Evolutionary conservation across 257 asterid species (phyloP).

Genomic region (Solanum virginianum): DNA sequence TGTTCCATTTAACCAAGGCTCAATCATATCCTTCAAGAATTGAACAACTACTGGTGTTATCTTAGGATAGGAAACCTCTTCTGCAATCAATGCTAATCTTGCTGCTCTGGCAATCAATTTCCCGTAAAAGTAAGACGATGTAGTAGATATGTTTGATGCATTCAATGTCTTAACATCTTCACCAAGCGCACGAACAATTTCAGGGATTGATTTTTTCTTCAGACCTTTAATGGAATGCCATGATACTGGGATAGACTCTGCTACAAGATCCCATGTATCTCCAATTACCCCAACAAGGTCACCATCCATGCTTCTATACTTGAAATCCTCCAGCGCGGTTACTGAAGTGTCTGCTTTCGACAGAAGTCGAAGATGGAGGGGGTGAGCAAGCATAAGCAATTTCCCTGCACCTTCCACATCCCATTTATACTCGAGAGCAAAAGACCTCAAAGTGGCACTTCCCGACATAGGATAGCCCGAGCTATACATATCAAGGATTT

Average conservation of each 20-base stretch:
- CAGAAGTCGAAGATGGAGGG: constrained; percentile 68
- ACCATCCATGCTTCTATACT: constrained; percentile 70
- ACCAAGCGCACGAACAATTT: constrained; percentile 44
- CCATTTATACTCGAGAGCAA: constrained; percentile 63
- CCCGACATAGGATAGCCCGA: constrained; percentile 65
- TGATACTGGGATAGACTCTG: constrained; percentile 56
- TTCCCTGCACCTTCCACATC: constrained; percentile 78
- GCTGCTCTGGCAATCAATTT: constrained; percentile 90
- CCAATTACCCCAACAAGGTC: constrained; percentile 91
- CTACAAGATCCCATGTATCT: constrained; percentile 65
- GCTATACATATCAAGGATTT: constrained; percentile 49
- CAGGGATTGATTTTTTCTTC: constrained; percentile 37
- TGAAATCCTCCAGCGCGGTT: constrained; percentile 47
- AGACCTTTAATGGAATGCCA: constrained; percentile 86
- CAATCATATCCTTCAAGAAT: constrained; percentile 66
- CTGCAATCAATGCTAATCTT: constrained; percentile 82
- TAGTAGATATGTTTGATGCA: constrained; percentile 33
- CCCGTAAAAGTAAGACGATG: constrained; percentile 71
- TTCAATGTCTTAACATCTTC: constrained; percentile 54
- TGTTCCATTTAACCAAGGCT: constrained; percentile 88
- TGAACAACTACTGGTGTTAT: constrained; percentile 47
- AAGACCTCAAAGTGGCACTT: constrained; percentile 52
- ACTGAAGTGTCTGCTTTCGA: constrained; percentile 29
- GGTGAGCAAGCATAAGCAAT: constrained; percentile 84
- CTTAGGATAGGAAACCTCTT: constrained; percentile 53